Evolutionary conservation across 2,329 filamentous ascomycete species (phyloP), one percentile per base, ranked within the genome.

Genomic region (Alternaria rosae): DNA sequence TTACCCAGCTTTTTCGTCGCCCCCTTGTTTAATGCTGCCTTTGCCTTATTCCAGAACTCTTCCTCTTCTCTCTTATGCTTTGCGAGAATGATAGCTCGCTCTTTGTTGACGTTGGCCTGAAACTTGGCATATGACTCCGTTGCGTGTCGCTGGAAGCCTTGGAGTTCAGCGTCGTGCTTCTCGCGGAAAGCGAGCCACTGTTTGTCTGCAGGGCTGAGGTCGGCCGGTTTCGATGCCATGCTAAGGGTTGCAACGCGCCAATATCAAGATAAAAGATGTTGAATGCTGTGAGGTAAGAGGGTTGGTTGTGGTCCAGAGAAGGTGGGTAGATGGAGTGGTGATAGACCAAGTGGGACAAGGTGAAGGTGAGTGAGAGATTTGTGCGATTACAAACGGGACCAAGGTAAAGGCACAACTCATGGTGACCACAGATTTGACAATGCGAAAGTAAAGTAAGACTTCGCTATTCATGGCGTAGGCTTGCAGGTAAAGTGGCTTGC

Each of bases 1-100:
- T 32, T 35, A 0, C 7, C n/a, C 15, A 15, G 15, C 6, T 38
- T 25, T 3, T n/a, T 26, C 44, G 41, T 30, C 12, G 41, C 23
- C 12, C 17, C 28, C 11, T 17, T 21, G 3, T 13, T 5, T 43
- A 20, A 17, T 10, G 23, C 21, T 9, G 35, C 26, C n/a, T 25
- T 42, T 2, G 32, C 21, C 20, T 38, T 59, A 23, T 21, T 59
- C 65, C 63, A 64, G 30, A 70, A 64, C 0, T 55, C 38, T 2
- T 52, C 20, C 28, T 69, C 58, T 42, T 68, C 66, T 9, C 32
- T 23, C 6, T 21, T 11, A 15, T 70, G 66, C 5, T 23, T 61
- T 5, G 50, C 55, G 9, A 58, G 35, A 7, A 71, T 21, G 0
- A 23, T 17, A 1, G 23, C 17, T 21, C 41, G 32, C 15, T 28